These are phyloP conservation scores for Cocos nucifera DNA, from an alignment of 176 grass and related monocot species.

Conservation along the genomic window DNA sequence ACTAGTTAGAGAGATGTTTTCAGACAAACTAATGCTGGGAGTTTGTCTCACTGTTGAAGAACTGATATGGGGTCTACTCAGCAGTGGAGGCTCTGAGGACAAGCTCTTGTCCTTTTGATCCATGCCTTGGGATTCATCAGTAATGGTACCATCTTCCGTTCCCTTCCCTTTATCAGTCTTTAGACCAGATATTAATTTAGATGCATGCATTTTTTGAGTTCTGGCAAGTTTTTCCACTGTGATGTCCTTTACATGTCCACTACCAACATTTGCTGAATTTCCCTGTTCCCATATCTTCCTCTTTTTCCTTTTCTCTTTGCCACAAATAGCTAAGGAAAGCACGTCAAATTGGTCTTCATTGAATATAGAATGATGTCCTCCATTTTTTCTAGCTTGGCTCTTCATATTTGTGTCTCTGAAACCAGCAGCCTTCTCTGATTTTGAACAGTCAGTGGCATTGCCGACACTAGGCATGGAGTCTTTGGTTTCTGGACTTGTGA, in stretches of 20 bases:
- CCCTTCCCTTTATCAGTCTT: background rate
- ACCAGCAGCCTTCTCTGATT: background rate
- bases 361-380: background rate
- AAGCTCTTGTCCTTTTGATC: background rate
- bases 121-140: background rate
- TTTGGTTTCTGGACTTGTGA: background rate
- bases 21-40: background rate
- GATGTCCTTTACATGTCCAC: too few relatives aligned
- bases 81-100: background rate
- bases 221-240: background rate
- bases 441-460: background rate
- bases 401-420: background rate
- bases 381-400: background rate
- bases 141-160: background rate
- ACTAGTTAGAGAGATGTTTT: slow-evolving; percentile 8
- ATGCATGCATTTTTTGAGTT: background rate
- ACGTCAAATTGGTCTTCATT: background rate
- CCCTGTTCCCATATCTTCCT: too few relatives aligned
- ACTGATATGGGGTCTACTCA: background rate
- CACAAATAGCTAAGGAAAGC: too few relatives aligned
- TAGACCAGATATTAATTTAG: background rate
- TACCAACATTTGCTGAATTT: too few relatives aligned
- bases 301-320: too few relatives aligned
- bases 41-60: background rate
- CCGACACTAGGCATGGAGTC: background rate